A percentile compares a stretch with the other conserved stretches of the same genome.
phyloP scores from a whole-genome alignment of 1,284 basidiomycete species.

The Veloporphyrellus conicus region DNA sequence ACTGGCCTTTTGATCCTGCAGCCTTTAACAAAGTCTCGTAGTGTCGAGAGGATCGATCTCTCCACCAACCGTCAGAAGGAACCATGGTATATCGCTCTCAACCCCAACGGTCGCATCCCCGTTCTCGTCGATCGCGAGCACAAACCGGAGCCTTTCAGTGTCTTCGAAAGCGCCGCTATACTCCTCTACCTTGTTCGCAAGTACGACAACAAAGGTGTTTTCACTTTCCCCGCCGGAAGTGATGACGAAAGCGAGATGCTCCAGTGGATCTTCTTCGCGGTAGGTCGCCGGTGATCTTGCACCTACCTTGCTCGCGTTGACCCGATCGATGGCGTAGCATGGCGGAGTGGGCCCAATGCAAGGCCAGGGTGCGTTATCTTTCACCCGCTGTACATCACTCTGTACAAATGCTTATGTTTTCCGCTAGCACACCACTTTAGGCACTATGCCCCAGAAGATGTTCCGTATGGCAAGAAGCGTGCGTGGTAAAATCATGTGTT shows the following conservation, averaged over 20 bases:
- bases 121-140: constrained; percentile 45
- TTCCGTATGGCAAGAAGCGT: constrained; percentile 39
- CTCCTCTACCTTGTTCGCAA: constrained; percentile 54
- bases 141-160: constrained; percentile 38
- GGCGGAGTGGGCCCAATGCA: constrained; percentile 45
- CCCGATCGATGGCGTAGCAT: constrained; percentile 20
- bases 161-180: constrained; percentile 61
- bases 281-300: constrained; percentile 27
- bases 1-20: not conserved
- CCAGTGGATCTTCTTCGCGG: constrained; percentile 68
- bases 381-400: not conserved
- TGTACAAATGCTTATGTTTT: not conserved
- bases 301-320: not conserved
- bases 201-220: constrained; percentile 49
- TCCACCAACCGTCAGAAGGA: constrained; percentile 48
- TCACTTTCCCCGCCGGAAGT: constrained; percentile 44
- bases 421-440: constrained; percentile 36
- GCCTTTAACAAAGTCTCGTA: constrained; percentile 22
- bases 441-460: constrained; percentile 37
- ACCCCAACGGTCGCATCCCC: constrained; percentile 64
- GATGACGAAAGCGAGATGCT: constrained; percentile 50
- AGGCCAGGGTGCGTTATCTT: constrained; percentile 36
- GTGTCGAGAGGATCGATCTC: constrained; percentile 49
- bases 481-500: not conserved
- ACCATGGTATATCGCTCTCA: constrained; percentile 48